Percentiles rank a stretch among this genome's conserved stretches.
phyloP scores from a whole-genome alignment of 2,329 filamentous ascomycete species.

The Trichothecium sympodiale region DNA sequence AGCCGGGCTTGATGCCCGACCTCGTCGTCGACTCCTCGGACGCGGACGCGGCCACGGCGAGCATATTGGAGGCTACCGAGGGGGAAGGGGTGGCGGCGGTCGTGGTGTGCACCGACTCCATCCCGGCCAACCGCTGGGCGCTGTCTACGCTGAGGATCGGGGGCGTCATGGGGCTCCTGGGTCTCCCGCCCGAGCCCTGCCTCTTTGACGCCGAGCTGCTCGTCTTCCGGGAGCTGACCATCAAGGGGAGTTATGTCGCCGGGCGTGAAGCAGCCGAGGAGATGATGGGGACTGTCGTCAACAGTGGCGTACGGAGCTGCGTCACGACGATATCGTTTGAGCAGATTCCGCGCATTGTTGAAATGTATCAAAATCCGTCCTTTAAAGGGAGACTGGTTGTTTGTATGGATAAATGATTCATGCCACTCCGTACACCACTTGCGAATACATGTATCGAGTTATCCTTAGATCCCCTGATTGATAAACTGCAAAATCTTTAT shows the following conservation, averaged over 20 bases:
- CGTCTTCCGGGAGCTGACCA: conserved; percentile 17
- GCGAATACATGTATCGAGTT: no score
- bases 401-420: conserved; percentile 8
- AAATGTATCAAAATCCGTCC: conserved; percentile 13
- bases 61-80: conserved; percentile 16
- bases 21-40: conserved; percentile 15
- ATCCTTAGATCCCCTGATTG: no score
- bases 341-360: conserved; percentile 14
- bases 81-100: conserved; percentile 19
- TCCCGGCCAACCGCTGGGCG: conserved; percentile 18
- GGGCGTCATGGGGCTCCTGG: conserved; percentile 17
- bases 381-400: conserved; percentile 20
- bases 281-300: conserved; percentile 20
- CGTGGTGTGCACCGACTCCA: conserved; percentile 19
- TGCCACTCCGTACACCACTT: no score
- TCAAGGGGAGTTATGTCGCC: conserved; percentile 21
- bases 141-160: conserved; percentile 15
- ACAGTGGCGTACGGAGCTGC: conserved; percentile 13
- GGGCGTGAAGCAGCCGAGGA: conserved; percentile 14
- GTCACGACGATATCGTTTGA: conserved; percentile 16
- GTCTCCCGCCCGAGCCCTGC: conserved; percentile 19
- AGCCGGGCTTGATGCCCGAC: conserved; percentile 11
- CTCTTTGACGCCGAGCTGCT: conserved; percentile 18
- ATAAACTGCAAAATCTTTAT: no score
- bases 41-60: conserved; percentile 7